These are phyloP conservation scores for Pythium scleroteichum DNA, from an alignment of 352 stramenopile species.

Conservation along the genomic window DNA sequence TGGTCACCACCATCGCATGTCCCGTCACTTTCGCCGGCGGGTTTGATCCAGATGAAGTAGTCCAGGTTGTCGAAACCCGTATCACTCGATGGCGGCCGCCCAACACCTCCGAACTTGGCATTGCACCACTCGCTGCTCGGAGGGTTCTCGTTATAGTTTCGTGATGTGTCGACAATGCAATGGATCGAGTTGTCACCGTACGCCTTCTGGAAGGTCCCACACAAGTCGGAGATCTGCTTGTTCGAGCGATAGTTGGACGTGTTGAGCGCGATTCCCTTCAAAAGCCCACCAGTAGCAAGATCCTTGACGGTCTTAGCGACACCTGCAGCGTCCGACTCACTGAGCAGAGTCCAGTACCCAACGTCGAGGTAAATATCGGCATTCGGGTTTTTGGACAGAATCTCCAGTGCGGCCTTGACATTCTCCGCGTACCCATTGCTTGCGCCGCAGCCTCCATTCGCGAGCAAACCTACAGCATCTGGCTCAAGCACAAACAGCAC, in stretches of 20 bases:
- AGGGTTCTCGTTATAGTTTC: constrained; percentile 51
- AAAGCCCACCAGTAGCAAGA: constrained; percentile 25
- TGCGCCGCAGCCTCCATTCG: constrained; percentile 39
- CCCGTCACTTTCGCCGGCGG: constrained; percentile 38
- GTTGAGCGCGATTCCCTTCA: constrained; percentile 78
- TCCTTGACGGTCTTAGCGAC: constrained; percentile 46
- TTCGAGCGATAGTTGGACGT: constrained; percentile 78
- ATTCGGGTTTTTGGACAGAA: constrained; percentile 63
- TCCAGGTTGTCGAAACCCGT: constrained; percentile 57
- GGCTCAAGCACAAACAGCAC: constrained; percentile 73
- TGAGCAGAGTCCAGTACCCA: constrained; percentile 54
- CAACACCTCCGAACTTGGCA: constrained; percentile 55
- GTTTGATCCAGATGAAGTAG: constrained; percentile 76
- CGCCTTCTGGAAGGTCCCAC: constrained; percentile 57
- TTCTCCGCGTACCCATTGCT: constrained; percentile 45
- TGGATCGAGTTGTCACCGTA: constrained; percentile 37
- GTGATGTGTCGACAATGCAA: constrained; percentile 69
- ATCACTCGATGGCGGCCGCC: constrained; percentile 42
- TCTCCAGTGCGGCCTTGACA: constrained; percentile 44
- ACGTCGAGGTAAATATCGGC: constrained; percentile 75
- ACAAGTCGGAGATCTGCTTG: constrained; percentile 45
- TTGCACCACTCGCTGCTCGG: constrained; percentile 71
- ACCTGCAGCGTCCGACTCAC: constrained; percentile 25
- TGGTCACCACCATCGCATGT: constrained; percentile 33
- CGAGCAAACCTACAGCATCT: constrained; percentile 57